A percentile compares a stretch with the other conserved stretches of the same genome.
phyloP scores from a whole-genome alignment of 1,139 yeast species.

The Kurtzmaniella natalensis region DNA sequence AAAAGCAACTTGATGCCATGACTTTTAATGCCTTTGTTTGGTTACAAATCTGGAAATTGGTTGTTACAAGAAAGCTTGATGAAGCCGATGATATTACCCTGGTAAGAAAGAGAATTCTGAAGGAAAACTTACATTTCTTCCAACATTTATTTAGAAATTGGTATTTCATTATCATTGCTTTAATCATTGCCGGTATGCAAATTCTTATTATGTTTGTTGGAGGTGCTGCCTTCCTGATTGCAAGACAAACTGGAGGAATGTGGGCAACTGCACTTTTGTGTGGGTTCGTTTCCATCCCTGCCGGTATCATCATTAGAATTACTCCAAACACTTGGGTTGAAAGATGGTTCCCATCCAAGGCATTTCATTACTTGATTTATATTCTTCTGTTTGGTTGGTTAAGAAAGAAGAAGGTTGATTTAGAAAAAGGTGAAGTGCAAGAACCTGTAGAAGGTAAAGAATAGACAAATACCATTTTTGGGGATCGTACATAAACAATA shows the following conservation, averaged over 20 bases:
- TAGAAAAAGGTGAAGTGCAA: constrained; percentile 4
- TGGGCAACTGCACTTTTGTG: constrained; percentile 89
- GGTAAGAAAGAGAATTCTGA: constrained; percentile 54
- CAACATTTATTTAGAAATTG: constrained; percentile 77
- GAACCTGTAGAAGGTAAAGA: neutral
- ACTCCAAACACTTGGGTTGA: constrained; percentile 81
- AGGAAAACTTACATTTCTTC: constrained; percentile 70
- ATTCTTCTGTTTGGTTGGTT: constrained; percentile 46
- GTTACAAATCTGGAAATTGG: constrained; percentile 92
- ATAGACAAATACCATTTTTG: no score
- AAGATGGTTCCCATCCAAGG: constrained; percentile 61
- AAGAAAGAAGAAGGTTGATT: constrained; percentile 22
- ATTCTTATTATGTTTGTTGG: constrained; percentile 93
- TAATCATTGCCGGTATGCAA: constrained; percentile 78
- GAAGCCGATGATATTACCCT: constrained; percentile 70
- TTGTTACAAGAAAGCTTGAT: constrained; percentile 87
- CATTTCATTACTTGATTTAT: constrained; percentile 45
- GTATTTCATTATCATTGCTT: constrained; percentile 70
- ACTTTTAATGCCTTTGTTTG: constrained; percentile 96
- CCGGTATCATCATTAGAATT: constrained; percentile 69
- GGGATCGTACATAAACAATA: neutral
- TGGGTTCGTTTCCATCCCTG: constrained; percentile 80
- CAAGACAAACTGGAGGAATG: constrained; percentile 72
- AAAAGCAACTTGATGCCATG: constrained; percentile 68
- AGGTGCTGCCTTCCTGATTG: constrained; percentile 88